Percentiles rank a stretch among this genome's conserved stretches.
Evolutionary conservation across 768 basidiomycete genomes (phyloP).

Genomic region (Cyclocybe cylindracea): DNA sequence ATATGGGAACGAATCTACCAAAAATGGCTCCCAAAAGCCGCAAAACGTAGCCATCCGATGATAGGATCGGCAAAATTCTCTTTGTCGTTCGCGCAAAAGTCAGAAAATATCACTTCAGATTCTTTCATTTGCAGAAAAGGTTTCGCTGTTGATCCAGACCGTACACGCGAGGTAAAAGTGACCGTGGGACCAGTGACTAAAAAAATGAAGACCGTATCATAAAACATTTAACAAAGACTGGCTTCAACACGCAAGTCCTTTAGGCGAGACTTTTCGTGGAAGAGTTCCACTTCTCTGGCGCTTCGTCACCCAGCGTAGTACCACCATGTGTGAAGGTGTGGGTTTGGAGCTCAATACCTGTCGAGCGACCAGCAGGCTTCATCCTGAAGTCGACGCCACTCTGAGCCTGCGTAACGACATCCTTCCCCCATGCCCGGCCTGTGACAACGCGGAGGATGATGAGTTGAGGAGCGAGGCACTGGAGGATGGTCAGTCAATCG

Average conservation of each 20-base stretch:
- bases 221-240: not conserved
- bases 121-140: no score
- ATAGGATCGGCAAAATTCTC: no score
- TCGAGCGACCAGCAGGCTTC: conserved; percentile 12
- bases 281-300: conserved; percentile 21
- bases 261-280: conserved; percentile 13
- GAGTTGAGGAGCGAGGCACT: conserved; percentile 25
- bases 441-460: conserved; percentile 25
- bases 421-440: conserved; percentile 23
- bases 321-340: conserved; percentile 20
- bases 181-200: no score
- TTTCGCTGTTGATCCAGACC: no score
- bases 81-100: no score
- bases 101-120: no score
- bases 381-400: conserved; percentile 20
- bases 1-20: no score
- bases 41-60: no score
- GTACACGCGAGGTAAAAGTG: no score
- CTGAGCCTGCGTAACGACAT: conserved; percentile 21
- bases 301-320: conserved; percentile 16
- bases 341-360: conserved; percentile 20
- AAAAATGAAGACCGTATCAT: no score
- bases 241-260: conserved; percentile 7
- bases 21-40: no score
- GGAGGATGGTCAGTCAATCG: not conserved